Evolutionary conservation across 1,284 basidiomycete species (phyloP).

Genomic region (Rhizoctonia solani): DNA sequence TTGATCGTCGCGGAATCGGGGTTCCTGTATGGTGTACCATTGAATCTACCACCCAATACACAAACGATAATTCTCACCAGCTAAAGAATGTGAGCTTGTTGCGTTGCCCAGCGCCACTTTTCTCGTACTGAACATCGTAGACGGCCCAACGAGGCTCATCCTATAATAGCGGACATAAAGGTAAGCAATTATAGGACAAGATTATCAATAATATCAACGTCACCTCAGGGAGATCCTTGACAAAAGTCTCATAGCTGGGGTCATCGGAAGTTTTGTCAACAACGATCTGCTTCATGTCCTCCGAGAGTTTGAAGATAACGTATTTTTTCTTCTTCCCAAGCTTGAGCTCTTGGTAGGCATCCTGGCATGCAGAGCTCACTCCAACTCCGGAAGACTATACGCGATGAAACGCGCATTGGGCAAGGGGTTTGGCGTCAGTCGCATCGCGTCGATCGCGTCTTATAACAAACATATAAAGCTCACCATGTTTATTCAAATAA

Average conservation of each 20-base stretch:
- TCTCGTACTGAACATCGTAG: constrained; percentile 89
- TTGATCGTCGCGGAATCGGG: constrained; percentile 88
- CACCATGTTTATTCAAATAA: constrained; percentile 18
- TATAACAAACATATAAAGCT: background rate
- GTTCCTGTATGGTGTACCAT: too few species aligned
- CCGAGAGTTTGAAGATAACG: constrained; percentile 33
- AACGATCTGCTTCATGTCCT: constrained; percentile 24
- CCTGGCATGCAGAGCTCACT: constrained; percentile 25
- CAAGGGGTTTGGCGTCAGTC: constrained; percentile 25
- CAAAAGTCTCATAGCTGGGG: constrained; percentile 76
- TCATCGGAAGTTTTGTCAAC: constrained; percentile 45
- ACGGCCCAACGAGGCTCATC: constrained; percentile 85
- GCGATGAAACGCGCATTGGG: constrained; percentile 11
- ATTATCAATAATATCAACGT: background rate
- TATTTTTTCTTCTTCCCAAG: constrained; percentile 34
- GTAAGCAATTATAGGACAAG: background rate
- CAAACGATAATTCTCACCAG: too few species aligned
- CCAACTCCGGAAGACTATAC: constrained; percentile 37
- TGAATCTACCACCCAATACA: too few species aligned
- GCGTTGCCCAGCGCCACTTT: constrained; percentile 76
- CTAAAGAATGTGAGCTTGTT: constrained; percentile 90
- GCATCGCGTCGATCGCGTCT: background rate
- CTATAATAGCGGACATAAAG: background rate
- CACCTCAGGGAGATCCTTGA: constrained; percentile 70
- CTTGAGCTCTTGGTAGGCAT: constrained; percentile 35